Evolutionary conservation across 805 yeast species (phyloP).

Genomic region (Jamesozyma piceae): DNA sequence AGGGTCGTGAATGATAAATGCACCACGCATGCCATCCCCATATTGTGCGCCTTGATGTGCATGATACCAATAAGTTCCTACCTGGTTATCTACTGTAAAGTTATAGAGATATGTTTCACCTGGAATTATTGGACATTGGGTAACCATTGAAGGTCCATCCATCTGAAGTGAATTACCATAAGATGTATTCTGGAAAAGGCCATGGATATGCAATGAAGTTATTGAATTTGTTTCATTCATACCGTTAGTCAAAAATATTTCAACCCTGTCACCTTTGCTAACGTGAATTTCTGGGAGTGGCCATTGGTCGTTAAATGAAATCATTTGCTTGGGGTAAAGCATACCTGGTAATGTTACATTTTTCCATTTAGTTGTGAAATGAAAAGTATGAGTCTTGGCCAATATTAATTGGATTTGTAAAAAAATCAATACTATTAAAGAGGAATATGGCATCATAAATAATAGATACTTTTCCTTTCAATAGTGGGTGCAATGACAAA

Average conservation of each 20-base stretch:
- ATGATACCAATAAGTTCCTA: constrained; percentile 80
- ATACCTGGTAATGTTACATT: constrained; percentile 59
- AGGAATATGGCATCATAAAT: neutral
- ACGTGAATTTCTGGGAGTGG: constrained; percentile 65
- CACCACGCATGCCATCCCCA: constrained; percentile 67
- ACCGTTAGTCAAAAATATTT: constrained; percentile 54
- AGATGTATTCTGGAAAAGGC: constrained; percentile 56
- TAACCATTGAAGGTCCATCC: constrained; percentile 77
- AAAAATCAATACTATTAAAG: neutral
- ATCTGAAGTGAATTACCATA: constrained; percentile 36
- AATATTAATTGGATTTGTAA: neutral
- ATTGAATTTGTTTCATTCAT: constrained; percentile 35
- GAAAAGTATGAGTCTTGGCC: constrained; percentile 42
- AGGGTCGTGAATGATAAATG: constrained; percentile 55
- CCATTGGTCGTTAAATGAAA: constrained; percentile 64
- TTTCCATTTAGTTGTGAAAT: constrained; percentile 51
- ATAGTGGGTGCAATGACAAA: no score
- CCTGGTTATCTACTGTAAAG: constrained; percentile 58
- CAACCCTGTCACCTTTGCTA: constrained; percentile 52
- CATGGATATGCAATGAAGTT: constrained; percentile 74
- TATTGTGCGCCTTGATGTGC: constrained; percentile 71
- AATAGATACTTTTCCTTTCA: no score
- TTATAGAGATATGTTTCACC: constrained; percentile 60
- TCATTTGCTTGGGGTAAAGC: constrained; percentile 41
- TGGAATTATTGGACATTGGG: constrained; percentile 71